Evolutionary conservation across 1,284 basidiomycete species (phyloP), one percentile per base, ranked within the genome.

Genomic region (Cutaneotrichosporon sp.): DNA sequence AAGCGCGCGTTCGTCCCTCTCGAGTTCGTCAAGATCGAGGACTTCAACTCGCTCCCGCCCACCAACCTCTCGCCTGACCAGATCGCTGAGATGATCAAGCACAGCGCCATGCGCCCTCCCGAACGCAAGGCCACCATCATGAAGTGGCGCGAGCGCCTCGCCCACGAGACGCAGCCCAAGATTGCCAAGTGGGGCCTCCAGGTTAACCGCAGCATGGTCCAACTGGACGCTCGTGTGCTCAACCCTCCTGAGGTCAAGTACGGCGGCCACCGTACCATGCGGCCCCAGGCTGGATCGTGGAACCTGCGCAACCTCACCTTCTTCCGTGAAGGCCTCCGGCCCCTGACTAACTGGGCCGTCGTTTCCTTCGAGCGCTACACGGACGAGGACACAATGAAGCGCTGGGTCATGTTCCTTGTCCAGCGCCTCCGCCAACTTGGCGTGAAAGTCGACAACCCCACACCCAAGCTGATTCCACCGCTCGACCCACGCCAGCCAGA

Each of bases 161-260:
- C 67, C 4, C 72, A 76, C 61, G 72, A 77, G 65, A 68, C 65
- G 14, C 70, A 75, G 62, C 64, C 65, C 50, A 77, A 75, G 66
- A 69, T 79, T 51, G 63, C 64, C 3, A 71, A 71, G 2, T 83
- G 81, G 81, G 82, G 80, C 10, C 60, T 82, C 51, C 58, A 76
- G 73, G 76, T 83, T 57, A 75, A 74, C 47, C 61, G 18, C 1
- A 58, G 68, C 4, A 76, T 82, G 68, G 69, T 82, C 34, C 55
- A 71, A 31, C 58, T 82, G 31, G 50, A 74, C 22, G 82, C 78
- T 5, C 73, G 82, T 1, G 69, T 81, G 18, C 70, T 83, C 2
- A 60, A 66, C 10, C 65, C 79, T 13, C 80, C 79, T 0, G 52
- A 59, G 8, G 70, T 81, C n/a, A 38, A 69, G 18, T 81, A 80